A percentile compares a stretch with the other conserved stretches of the same genome.
Evolutionary conservation across 2,329 filamentous ascomycete species (phyloP).

Genomic region (Furcasterigmium furcatum): DNA sequence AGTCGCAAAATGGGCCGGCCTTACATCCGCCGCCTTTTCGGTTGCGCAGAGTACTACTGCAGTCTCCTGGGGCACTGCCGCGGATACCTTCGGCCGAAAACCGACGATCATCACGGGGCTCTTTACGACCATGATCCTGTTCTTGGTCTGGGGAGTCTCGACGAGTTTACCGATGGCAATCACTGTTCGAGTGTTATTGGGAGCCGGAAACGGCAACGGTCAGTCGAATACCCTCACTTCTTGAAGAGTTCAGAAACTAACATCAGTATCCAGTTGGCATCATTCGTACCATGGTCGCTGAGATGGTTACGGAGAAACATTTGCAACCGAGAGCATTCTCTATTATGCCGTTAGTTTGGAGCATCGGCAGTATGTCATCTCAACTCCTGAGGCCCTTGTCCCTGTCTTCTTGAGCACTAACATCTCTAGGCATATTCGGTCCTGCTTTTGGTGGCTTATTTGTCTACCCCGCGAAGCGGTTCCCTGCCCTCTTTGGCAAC

Average conservation of each 20-base stretch:
- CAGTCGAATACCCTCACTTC: conserved; percentile 14
- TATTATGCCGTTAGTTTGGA: conserved; percentile 90
- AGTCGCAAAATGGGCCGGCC: conserved; percentile 77
- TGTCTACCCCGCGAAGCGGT: conserved; percentile 73
- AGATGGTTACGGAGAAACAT: conserved; percentile 84
- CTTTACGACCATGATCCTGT: conserved; percentile 75
- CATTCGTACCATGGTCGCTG: conserved; percentile 85
- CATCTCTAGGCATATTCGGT: conserved; percentile 65
- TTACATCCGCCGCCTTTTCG: conserved; percentile 71
- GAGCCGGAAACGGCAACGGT: conserved; percentile 83
- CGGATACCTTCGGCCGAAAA: conserved; percentile 80
- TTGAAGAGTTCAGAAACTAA: too few species aligned
- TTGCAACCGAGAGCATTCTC: conserved; percentile 87
- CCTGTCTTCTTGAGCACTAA: neutral
- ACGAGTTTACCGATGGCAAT: conserved; percentile 79
- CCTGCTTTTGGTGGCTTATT: conserved; percentile 85
- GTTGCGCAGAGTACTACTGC: conserved; percentile 69
- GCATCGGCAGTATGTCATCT: conserved; percentile 51
- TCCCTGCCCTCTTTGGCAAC: conserved; percentile 66
- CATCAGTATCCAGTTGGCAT: too few species aligned
- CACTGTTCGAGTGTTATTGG: conserved; percentile 70
- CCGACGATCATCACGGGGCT: conserved; percentile 74
- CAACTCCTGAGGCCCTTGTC: neutral
- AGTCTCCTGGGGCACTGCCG: conserved; percentile 71
- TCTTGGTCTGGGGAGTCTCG: conserved; percentile 81